Conservation (phyloP, 2,329 filamentous ascomycete species). For the Sarocladium brachiariae region DNA sequence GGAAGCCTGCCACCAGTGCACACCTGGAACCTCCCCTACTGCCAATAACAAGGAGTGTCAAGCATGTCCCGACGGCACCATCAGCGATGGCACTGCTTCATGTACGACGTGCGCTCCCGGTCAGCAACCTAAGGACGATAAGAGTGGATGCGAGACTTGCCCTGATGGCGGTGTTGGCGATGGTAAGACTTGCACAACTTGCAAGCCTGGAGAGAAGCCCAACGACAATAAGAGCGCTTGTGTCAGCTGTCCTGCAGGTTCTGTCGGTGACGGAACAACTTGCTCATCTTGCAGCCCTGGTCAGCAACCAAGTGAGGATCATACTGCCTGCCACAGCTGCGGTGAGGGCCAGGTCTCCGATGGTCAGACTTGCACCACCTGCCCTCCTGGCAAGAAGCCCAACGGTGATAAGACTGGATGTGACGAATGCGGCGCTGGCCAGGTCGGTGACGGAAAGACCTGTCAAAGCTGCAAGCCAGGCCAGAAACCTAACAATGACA, state of each 20-base stretch:
- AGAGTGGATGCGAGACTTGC: background rate
- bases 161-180: background rate
- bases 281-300: background rate
- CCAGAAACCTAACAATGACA: background rate
- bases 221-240: background rate
- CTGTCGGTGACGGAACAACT: background rate
- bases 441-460: background rate
- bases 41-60: background rate
- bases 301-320: background rate
- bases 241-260: background rate
- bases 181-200: background rate
- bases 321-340: constrained; percentile 1
- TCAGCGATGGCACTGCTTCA: background rate
- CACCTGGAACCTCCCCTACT: background rate
- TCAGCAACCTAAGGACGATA: background rate
- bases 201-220: background rate
- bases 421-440: background rate
- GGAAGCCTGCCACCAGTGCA: background rate
- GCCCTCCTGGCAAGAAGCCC: background rate
- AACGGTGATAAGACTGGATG: background rate
- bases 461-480: background rate
- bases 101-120: background rate
- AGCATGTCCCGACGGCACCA: background rate
- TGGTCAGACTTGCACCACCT: background rate
- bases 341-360: background rate